Base-by-base conservation (phyloP, 23 red algal genomes). In the Gracilaria caudata region DNA sequence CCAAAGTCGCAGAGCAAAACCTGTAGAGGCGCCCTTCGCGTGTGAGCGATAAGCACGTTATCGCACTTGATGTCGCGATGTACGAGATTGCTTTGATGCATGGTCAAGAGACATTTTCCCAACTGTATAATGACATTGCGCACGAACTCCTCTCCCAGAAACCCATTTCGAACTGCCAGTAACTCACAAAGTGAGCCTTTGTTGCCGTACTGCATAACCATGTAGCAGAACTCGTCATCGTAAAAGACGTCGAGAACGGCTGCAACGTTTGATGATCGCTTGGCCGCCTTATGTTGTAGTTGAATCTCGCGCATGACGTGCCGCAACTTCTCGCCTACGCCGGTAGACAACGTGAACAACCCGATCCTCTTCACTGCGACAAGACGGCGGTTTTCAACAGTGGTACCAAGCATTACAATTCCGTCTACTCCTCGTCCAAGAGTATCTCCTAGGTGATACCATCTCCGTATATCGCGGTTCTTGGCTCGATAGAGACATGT, bases 171-270 rank as follows among this genome's bases (percentile, higher is more conserved):
- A 30, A 37, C 65, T 19, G 38, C 32, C 19, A 86, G 82, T 10
- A 86, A 44, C 14, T 73, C 38, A 58, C 82, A 71, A 13, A 86
- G 64, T 24, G 82, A 86, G 9, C 82, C 82, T 32, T 73, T 73
- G 41, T 86, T 86, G 25, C 82, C 61, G 65, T 86, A 73, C 36
- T 86, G 82, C 82, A 86, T 86, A 1, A 86, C 82, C 39, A 86
- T 73, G 33, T 86, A 68, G 63, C 82, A 86, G 38, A 73, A 86
- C 19, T 73, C 65, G 17, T 68, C 60, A 29, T 86, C 65, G 43
- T 72, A 86, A 19, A 86, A 86, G 17, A 86, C 82, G 43, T 86
- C 82, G 13, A 72, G 66, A 45, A 86, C 41, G 7, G 63, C 43
- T 7, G 82, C 82, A 34, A 86, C 65, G 2, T 86, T 45, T 32